These are phyloP conservation scores for Paraurostyla sp. DNA, from an alignment of 73 alveolate genomes.

Conservation along the genomic window DNA sequence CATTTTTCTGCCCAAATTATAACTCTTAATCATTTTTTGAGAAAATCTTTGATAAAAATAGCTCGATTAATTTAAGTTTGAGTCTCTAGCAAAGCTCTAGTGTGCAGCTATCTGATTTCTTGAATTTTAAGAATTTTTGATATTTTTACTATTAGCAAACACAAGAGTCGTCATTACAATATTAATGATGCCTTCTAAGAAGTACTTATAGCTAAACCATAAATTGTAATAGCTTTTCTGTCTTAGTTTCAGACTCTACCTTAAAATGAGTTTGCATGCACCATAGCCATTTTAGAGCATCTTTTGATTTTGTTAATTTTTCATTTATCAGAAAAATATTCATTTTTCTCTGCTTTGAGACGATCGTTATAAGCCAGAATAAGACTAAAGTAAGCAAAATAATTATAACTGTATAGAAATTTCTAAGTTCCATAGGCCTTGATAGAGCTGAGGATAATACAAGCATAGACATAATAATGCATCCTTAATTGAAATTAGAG, in stretches of 20 bases:
- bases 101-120: background rate
- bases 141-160: background rate
- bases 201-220: background rate
- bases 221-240: background rate
- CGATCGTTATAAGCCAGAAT: background rate
- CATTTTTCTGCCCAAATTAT: background rate
- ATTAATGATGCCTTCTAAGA: background rate
- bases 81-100: background rate
- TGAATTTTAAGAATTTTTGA: background rate
- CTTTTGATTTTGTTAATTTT: background rate
- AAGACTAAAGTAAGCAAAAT: background rate
- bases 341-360: background rate
- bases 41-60: background rate
- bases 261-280: background rate
- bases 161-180: background rate
- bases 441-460: background rate
- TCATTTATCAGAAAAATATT: background rate
- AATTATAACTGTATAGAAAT: background rate
- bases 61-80: background rate
- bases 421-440: background rate
- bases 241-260: background rate
- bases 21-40: background rate
- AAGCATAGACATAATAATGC: background rate
- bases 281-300: slow-evolving; percentile 17
- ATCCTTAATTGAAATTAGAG: background rate